phyloP scores from a whole-genome alignment of 345 rosid species.

The Toxicodendron radicans region DNA sequence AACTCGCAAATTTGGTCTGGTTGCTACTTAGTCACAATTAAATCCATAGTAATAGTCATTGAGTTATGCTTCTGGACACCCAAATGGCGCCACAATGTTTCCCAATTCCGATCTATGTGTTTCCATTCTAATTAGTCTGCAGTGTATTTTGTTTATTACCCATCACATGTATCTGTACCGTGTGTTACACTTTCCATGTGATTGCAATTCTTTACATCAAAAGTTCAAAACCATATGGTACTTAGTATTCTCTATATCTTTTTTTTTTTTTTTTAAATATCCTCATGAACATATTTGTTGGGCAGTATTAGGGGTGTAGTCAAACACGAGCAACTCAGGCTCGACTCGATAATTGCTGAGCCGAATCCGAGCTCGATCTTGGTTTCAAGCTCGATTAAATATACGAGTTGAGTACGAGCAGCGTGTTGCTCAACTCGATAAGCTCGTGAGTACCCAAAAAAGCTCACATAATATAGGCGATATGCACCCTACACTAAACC shows the following conservation, averaged over 20 bases:
- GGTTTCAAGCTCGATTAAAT: too few relatives aligned
- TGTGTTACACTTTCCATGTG: not conserved
- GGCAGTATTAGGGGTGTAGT: too few relatives aligned
- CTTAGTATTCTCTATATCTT: not conserved
- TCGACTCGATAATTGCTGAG: too few relatives aligned
- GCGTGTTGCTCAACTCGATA: too few relatives aligned
- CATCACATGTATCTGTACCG: not conserved
- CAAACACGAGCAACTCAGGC: too few relatives aligned
- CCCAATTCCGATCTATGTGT: not conserved
- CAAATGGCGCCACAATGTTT: not conserved
- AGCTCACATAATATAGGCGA: too few relatives aligned
- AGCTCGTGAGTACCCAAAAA: too few relatives aligned
- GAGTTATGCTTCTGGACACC: not conserved
- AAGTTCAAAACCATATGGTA: not conserved
- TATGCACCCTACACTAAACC: too few relatives aligned
- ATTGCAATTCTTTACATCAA: not conserved
- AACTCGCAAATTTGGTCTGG: constrained; percentile 3
- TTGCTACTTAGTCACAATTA: not conserved
- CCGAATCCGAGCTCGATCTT: too few relatives aligned
- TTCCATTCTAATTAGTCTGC: not conserved
- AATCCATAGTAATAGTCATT: too few relatives aligned
- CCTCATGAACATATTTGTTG: not conserved
- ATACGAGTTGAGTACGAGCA: too few relatives aligned
- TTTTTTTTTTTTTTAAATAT: not conserved
- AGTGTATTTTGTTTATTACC: not conserved